Base-by-base conservation (phyloP, 352 stramenopile species). In the Globisporangium yorkense region DNA sequence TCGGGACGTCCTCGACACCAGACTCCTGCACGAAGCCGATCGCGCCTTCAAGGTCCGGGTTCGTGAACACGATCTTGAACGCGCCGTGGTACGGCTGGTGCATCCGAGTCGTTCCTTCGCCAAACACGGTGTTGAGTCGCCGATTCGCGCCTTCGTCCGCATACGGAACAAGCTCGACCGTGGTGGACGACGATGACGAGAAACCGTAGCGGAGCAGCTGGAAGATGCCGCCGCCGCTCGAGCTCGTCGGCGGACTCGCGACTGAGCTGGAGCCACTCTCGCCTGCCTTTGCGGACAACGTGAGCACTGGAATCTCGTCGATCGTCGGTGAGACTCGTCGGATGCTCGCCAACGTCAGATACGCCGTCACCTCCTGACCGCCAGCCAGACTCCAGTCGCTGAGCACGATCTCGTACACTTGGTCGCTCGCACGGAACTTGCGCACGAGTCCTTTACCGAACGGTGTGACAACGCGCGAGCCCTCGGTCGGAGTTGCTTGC, bases 151-250 rank as follows among this genome's bases (percentile, higher is more conserved):
- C 72, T 44, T 88, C 74, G 16, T 80, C 70, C 0, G 65, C 65
- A 52, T 87, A 88, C 10, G 75, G 67, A 31, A 61, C 31, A 2
- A 54, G 21, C 35, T 49, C 56, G 16, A 37, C 29, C 10, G 18
- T 33, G 27, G 29, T 51, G 29, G 51, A 21, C 0, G 67, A 63
- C 13, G 65, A 62, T 1, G 53, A 59, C 39, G 47, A 66, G 39
- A 85, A 84, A 3, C 72, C 68, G 57, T 82, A 78, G 5, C 78
- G 72, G 44, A 92, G 80, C 15, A 92, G 57, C 44, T 92, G 83
- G 58, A 92, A 87, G 45, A 92, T 75, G 0, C 82, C 80, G 20
- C 77, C 77, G 5, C 57, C 49, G 43, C 57, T 63, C 29, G 57
- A 63, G 44, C 80, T 77, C 35, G 72, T 62, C n/a, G 74, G 57